Conservation (phyloP, 2,329 filamentous ascomycete species). For the Hypoxylon sp. region DNA sequence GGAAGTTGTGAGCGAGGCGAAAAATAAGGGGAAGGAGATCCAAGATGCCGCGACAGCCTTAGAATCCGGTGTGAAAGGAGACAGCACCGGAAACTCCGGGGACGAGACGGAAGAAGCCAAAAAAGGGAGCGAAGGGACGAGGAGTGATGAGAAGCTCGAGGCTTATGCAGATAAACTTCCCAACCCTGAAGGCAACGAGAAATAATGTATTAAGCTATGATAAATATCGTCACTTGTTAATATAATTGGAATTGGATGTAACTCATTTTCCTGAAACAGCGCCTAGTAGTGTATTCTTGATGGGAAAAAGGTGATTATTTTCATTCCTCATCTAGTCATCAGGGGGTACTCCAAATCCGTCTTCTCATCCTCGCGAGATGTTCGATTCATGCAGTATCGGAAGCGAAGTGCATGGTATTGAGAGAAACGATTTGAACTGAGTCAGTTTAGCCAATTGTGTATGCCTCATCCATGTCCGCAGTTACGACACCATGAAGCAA, state of each 20-base stretch:
- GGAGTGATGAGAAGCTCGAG: conserved; percentile 43
- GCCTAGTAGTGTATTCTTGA: not conserved
- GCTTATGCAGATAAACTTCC: conserved; percentile 53
- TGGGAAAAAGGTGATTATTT: not conserved
- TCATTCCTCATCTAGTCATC: not conserved
- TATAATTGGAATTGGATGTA: conserved; percentile 6
- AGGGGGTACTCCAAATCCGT: not conserved
- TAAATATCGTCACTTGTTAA: conserved; percentile 10
- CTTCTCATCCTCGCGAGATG: not conserved
- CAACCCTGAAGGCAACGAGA: conserved; percentile 45
- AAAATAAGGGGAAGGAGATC: conserved; percentile 41
- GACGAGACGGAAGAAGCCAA: conserved; percentile 13
- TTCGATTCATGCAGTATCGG: not conserved
- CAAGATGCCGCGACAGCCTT: conserved; percentile 48
- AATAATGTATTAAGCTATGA: conserved; percentile 20
- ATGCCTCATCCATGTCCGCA: not conserved
- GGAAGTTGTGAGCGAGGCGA: conserved; percentile 39
- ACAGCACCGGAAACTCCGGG: conserved; percentile 12
- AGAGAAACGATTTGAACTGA: not conserved
- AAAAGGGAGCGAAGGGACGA: conserved; percentile 20
- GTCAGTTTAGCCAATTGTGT: not conserved
- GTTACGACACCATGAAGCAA: not conserved
- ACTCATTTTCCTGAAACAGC: not conserved
- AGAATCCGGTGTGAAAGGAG: conserved; percentile 35
- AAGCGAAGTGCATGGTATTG: not conserved